Base-by-base conservation (phyloP, 2,329 filamentous ascomycete species). In the Diaporthe sp. region DNA sequence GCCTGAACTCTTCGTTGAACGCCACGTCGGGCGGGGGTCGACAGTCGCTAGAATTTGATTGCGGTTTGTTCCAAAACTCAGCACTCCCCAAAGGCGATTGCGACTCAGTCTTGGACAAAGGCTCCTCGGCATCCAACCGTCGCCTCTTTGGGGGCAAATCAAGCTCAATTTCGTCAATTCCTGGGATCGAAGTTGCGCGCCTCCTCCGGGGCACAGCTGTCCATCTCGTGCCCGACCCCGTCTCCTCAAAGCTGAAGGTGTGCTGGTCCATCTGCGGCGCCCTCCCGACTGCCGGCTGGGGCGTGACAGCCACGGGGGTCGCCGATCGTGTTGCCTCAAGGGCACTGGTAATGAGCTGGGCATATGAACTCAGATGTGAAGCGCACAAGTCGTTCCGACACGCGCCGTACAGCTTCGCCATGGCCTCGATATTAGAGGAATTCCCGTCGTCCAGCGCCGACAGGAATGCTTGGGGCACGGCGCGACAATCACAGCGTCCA, bases 81-180 rank as follows among this genome's bases (percentile, higher is more conserved):
- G 47, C 1, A 28, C 34, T 15, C 4, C n/a, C 34, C 4, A 49
- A 28, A 22, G 65, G 65, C 22, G 65, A 55, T 20, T 31, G 58
- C 34, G 37, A 47, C 12, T 73, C 31, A 13, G 47, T 15, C 47
- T 47, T 53, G 25, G 58, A 53, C 34, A n/a, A 12, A 20, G 28
- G 47, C n/a, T 65, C 60, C 28, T 47, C 44, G 34, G 42, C 55
- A 15, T 53, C 53, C 51, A 67, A 17, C 20, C 75, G 75, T 9
- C 68, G 61, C 51, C 75, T 71, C 37, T 76, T 76, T 42, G 68
- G 49, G 9, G 75, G 70, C 44, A 76, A 20, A 25, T 75, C 55
- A 37, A 76, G 73, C n/a, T 76, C 75, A 34, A 75, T 58, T 49
- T 76, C 75, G 9, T 65, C 74, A 25, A 76, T 76, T 9, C 73